Conservation (phyloP, 1,284 basidiomycete genomes). For the Peniophora sp. region DNA sequence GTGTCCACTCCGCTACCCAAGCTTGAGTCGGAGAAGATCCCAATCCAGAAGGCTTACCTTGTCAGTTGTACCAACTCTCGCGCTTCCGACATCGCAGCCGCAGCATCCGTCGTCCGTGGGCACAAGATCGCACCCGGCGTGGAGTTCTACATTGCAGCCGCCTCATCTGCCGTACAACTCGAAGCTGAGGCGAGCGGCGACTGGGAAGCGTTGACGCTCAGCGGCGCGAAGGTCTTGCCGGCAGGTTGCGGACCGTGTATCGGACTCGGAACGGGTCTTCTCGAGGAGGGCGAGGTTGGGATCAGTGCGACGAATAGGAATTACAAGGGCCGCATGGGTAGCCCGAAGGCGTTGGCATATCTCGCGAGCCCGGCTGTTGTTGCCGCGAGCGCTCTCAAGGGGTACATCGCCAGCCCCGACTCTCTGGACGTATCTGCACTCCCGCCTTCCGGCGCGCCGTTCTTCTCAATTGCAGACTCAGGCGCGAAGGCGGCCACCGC, state of each 20-base stretch:
- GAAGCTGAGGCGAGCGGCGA: conserved; percentile 84
- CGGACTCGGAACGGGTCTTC: conserved; percentile 85
- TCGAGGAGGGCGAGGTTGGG: conserved; percentile 92
- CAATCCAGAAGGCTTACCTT: conserved; percentile 96
- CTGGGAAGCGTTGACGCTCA: conserved; percentile 81
- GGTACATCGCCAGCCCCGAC: conserved; percentile 84
- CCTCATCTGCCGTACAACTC: conserved; percentile 85
- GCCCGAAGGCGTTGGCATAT: conserved; percentile 92
- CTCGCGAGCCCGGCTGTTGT: conserved; percentile 95
- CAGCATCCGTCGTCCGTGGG: conserved; percentile 83
- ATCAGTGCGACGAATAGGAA: conserved; percentile 99
- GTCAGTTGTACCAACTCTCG: conserved; percentile 98
- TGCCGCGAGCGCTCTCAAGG: conserved; percentile 89
- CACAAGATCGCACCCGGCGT: conserved; percentile 85
- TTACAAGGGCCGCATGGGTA: conserved; percentile 98
- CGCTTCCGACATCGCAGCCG: conserved; percentile 89
- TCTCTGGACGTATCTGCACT: conserved; percentile 50
- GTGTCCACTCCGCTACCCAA: conserved; percentile 84
- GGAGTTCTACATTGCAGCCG: conserved; percentile 97
- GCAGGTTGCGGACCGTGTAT: conserved; percentile 98
- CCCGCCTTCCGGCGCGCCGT: conserved; percentile 46
- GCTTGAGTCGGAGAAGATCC: conserved; percentile 68
- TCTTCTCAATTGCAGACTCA: conserved; percentile 45
- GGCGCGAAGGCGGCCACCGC: conserved; percentile 17
- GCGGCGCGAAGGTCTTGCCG: conserved; percentile 89